phyloP scores from a whole-genome alignment of 2,329 filamentous ascomycete genomes.

The Simplicillium aogashimaense region DNA sequence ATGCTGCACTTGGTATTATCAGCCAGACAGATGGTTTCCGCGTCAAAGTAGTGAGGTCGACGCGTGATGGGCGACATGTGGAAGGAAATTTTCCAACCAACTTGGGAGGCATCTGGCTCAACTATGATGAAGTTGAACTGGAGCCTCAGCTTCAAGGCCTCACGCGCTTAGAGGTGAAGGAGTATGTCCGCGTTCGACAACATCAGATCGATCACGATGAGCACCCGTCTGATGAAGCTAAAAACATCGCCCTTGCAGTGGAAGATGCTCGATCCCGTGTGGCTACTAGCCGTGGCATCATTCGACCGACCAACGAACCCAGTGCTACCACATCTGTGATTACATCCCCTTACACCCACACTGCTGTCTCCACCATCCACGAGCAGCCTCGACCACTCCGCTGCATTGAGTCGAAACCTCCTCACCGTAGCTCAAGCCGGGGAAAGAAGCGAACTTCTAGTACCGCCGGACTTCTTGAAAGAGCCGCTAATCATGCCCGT shows the following conservation, averaged over 20 bases:
- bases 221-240: constrained; percentile 30
- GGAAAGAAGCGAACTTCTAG: not conserved
- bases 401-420: too few species aligned
- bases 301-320: constrained; percentile 14
- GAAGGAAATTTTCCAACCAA: constrained; percentile 51
- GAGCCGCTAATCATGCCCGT: constrained; percentile 37
- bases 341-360: constrained; percentile 6
- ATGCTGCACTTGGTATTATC: constrained; percentile 53
- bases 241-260: constrained; percentile 43
- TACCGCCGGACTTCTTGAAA: constrained; percentile 18
- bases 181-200: constrained; percentile 53
- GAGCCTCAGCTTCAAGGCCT: constrained; percentile 43
- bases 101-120: constrained; percentile 52
- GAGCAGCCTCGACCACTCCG: not conserved
- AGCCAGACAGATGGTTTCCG: constrained; percentile 56
- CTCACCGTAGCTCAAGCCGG: too few species aligned
- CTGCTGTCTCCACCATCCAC: not conserved
- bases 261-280: constrained; percentile 35
- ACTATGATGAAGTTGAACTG: constrained; percentile 51
- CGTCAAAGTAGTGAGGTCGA: constrained; percentile 50
- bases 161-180: constrained; percentile 47
- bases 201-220: constrained; percentile 47
- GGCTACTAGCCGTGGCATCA: too few species aligned
- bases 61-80: constrained; percentile 47
- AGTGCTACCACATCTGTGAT: constrained; percentile 12